These are phyloP conservation scores for Porodaedalea pini DNA, from an alignment of 1,284 basidiomycete species.

Conservation along the genomic window DNA sequence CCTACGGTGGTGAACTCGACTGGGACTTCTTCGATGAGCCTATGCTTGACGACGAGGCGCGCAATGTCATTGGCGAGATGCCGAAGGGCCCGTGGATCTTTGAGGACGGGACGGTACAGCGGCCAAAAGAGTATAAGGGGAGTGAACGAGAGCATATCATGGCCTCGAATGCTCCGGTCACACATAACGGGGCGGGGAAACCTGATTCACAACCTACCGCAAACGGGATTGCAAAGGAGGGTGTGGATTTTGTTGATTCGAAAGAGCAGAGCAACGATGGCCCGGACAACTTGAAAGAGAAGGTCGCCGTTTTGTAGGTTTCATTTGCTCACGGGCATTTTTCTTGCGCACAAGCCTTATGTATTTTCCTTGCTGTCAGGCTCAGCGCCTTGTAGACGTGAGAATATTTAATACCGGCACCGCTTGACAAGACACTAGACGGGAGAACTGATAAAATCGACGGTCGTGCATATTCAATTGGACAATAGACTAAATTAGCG, in stretches of 20 bases:
- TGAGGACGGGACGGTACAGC: conserved; percentile 37
- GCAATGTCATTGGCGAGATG: conserved; percentile 40
- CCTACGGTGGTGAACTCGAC: conserved; percentile 66
- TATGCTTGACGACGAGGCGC: conserved; percentile 46
- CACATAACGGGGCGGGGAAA: background rate
- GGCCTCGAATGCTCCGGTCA: too few species aligned
- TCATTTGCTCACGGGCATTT: too few species aligned
- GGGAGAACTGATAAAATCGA: too few species aligned
- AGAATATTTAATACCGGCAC: too few species aligned
- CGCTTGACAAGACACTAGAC: too few species aligned
- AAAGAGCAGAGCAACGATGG: too few species aligned
- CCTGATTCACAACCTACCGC: background rate
- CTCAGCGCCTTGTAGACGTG: too few species aligned
- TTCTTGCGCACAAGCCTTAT: too few species aligned
- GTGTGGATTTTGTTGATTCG: background rate
- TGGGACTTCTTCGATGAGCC: conserved; percentile 66
- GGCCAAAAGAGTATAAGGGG: conserved; percentile 18
- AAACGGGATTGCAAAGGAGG: background rate
- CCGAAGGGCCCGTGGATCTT: conserved; percentile 53
- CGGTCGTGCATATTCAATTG: too few species aligned
- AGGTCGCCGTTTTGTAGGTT: too few species aligned
- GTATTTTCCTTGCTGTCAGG: too few species aligned
- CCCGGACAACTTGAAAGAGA: too few species aligned
- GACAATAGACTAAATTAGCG: background rate
- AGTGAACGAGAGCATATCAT: background rate